These are phyloP conservation scores for Silene noctiflora DNA, from an alignment of 179 eudicot genomes.

Conservation along the genomic window DNA sequence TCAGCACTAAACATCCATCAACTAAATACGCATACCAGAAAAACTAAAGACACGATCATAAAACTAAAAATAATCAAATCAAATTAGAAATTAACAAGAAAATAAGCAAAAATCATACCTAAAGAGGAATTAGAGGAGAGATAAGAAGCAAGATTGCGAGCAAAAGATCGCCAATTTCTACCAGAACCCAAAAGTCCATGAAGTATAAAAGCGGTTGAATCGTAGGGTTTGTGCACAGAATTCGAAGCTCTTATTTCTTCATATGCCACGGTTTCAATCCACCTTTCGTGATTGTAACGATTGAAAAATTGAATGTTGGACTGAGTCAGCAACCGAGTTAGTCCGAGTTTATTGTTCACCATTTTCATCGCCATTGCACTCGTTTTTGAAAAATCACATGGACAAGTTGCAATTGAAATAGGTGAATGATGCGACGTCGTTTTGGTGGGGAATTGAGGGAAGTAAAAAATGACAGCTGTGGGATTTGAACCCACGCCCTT, in stretches of 20 bases:
- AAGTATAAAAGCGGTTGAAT: conserved; percentile 30
- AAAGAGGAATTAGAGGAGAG: conserved; percentile 50
- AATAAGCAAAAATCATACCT: conserved; percentile 26
- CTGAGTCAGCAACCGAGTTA: conserved; percentile 30
- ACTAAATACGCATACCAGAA: too few relatives aligned
- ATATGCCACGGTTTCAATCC: conserved; percentile 51
- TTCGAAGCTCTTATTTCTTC: conserved; percentile 32
- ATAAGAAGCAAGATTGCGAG: conserved; percentile 57
- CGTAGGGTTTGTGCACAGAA: conserved; percentile 24
- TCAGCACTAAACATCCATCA: neutral
- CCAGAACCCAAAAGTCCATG: conserved; percentile 75
- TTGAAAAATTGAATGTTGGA: conserved; percentile 11
- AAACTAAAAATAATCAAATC: neutral
- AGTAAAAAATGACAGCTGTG: conserved; percentile 61
- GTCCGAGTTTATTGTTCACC: conserved; percentile 35
- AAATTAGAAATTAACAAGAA: neutral
- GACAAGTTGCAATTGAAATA: neutral
- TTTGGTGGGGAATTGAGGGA: neutral
- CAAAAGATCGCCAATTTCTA: conserved; percentile 92
- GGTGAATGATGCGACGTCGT: conserved; percentile 8
- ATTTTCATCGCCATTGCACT: conserved; percentile 31
- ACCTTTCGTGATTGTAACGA: conserved; percentile 21
- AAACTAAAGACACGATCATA: neutral
- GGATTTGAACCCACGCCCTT: conserved; percentile 99
- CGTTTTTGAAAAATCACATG: neutral